A percentile compares a stretch with the other conserved stretches of the same genome.
Conservation (phyloP, 352 stramenopile species). For the Phytophthora multivora region DNA sequence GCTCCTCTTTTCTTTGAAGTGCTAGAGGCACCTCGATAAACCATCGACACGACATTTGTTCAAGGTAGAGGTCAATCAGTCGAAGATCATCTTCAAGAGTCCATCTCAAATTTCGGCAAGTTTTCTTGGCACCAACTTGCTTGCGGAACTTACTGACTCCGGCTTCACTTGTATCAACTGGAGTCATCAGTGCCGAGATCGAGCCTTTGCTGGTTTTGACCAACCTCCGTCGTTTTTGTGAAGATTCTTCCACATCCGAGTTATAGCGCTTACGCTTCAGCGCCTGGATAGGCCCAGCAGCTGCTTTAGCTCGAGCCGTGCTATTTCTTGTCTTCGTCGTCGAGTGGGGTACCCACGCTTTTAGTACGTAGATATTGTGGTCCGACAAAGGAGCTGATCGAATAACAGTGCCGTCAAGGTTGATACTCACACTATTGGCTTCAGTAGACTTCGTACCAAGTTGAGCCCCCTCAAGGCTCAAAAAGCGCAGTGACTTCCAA, state of each 20-base stretch:
- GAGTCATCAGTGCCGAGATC: constrained; percentile 28
- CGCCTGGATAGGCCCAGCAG: constrained; percentile 44
- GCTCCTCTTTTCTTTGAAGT: constrained; percentile 67
- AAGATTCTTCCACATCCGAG: constrained; percentile 8
- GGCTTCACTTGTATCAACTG: constrained; percentile 37
- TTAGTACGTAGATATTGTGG: constrained; percentile 70
- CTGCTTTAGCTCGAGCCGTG: constrained; percentile 62
- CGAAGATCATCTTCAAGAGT: constrained; percentile 62
- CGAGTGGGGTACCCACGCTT: constrained; percentile 67
- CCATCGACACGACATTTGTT: constrained; percentile 74
- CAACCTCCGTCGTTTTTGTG: constrained; percentile 40
- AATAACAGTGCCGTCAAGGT: constrained; percentile 62
- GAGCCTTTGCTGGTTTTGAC: constrained; percentile 20
- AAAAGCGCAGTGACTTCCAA: constrained; percentile 75
- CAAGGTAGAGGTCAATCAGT: constrained; percentile 76
- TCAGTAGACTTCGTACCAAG: constrained; percentile 46
- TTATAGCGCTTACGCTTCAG: constrained; percentile 68
- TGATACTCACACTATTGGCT: constrained; percentile 47
- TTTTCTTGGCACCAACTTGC: constrained; percentile 56
- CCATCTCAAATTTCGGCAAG: constrained; percentile 63
- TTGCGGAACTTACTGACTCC: constrained; percentile 53
- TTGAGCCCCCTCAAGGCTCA: constrained; percentile 68
- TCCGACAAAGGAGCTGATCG: constrained; percentile 60
- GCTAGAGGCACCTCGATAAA: constrained; percentile 79
- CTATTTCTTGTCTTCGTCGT: constrained; percentile 46